Evolutionary conservation across 306 rosid species (phyloP), one percentile per base, ranked within the genome.

Genomic region (Casuarina cunninghamiana): DNA sequence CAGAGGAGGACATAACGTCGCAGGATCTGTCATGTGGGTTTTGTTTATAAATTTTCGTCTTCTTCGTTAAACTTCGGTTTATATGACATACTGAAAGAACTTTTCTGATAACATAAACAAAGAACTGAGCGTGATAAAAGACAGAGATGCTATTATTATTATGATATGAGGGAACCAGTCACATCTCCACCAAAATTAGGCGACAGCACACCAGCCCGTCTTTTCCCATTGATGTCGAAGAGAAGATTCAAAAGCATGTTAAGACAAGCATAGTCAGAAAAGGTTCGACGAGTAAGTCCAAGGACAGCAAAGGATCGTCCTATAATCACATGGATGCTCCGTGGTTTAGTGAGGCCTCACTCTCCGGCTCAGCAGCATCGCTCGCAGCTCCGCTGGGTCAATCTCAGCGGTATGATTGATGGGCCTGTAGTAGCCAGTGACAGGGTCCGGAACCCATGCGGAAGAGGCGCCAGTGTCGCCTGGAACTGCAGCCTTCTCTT

Each of bases 401-500:
- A 84, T 81, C 55, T 88, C 89, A 15, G 75, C 50, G 0, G 37
- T 32, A 13, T 10, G 79, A 45, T 76, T 83, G 16, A 80, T 77
- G 75, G 94, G 91, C 75, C 88, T 86, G 46, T 88, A 86, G 65
- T 79, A 88, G 12, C 94, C 90, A 2, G 84, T 83, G 0, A 78
- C 78, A 15, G 94, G 92, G 49, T 88, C 88, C 0, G 90, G 90
- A 68, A 68, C 84, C 94, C 94, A 86, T 7, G 81, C 81, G 2
- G 82, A 76, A 1, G 89, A 62, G n/a, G 80, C 70, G 53, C 69
- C 84, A 3, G 78, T 76, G 2, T 48, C 61, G 13, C 45, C 77
- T 9, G 58, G 75, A 2, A 37, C 53, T 71, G 42, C 50, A n/a
- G 39, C 50, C 53, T 42, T 16, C 21, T 80, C 88, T 58, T 81